Base-by-base conservation (phyloP, 352 stramenopile species). In the Phytophthora aleatoria region DNA sequence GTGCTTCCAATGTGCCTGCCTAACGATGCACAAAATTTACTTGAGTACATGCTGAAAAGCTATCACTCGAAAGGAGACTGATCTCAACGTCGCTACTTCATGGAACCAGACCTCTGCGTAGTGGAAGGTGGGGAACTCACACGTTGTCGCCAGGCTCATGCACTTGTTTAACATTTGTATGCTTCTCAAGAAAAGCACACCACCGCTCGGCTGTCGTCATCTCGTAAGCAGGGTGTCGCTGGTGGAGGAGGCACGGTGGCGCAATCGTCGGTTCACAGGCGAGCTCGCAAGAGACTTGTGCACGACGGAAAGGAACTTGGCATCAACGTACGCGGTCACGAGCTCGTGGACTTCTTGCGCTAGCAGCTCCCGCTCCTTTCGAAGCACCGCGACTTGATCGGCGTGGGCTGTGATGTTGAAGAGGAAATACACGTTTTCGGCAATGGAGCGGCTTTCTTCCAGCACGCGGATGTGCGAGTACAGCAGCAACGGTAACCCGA, bases 401-500 rank as follows among this genome's bases (percentile, higher is more conserved):
- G 79, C 64, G 54, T 90, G 80, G 8, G 80, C 70, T 1, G 84
- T 73, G 55, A 91, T 87, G 64, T 82, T 90, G 60, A 88, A 88
- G 35, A 91, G 72, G 67, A 90, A 93, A 26, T 76, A 72, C 27
- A 93, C 80, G 48, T 90, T 91, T 52, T 93, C 82, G n/a, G 83
- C 63, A 44, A 91, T 79, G n/a, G 82, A 85, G 12, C 84, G 82
- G 47, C 84, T 84, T 57, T 93, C 84, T 71, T 91, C 84, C 1
- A 93, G 57, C 56, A 93, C 82, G 36, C 79, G 81, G 56, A 91
- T 93, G 67, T 91, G 82, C 55, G 80, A 91, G 54, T 91, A 91
- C 30, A 93, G 71, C 33, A 91, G 69, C 49, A 93, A 27, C 3
- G 84, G 84, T 3, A 93, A 62, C 0, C 71, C 73, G 15, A 91